Evolutionary conservation across 169 alveolate species (phyloP).

Genomic region (Theileria equi): DNA sequence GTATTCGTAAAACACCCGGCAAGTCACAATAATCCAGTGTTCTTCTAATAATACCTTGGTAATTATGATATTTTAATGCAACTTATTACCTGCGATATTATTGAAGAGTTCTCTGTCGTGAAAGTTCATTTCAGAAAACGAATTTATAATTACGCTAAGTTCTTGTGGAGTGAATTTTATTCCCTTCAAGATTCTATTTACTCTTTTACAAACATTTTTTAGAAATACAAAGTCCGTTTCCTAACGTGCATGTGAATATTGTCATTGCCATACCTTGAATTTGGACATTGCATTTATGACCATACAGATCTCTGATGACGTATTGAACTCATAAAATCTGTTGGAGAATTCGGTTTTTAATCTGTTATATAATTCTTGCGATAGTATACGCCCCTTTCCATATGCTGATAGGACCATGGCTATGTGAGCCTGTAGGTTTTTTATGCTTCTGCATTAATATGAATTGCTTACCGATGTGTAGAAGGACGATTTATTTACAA

Average conservation of each 20-base stretch:
- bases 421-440: constrained; percentile 22
- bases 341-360: constrained; percentile 21
- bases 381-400: constrained; percentile 45
- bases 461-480: constrained; percentile 35
- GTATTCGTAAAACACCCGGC: not conserved
- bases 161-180: constrained; percentile 23
- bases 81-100: constrained; percentile 2
- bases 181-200: not conserved
- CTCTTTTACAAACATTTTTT: not conserved
- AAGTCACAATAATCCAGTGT: not conserved
- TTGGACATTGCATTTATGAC: constrained; percentile 54
- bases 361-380: constrained; percentile 3
- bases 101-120: constrained; percentile 2
- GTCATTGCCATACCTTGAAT: constrained; percentile 12
- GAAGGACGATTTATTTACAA: constrained; percentile 6
- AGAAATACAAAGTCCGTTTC: constrained; percentile 13
- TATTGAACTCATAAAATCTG: constrained; percentile 46
- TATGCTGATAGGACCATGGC: constrained; percentile 70
- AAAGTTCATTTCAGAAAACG: constrained; percentile 4
- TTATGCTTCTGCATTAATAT: not conserved
- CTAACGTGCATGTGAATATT: not conserved
- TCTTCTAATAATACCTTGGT: not conserved
- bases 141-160: constrained; percentile 12
- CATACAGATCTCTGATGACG: constrained; percentile 64
- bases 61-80: not conserved